A percentile compares a stretch with the other conserved stretches of the same genome.
Conservation (phyloP, 176 grass and related monocot genomes). For the Lolium rigidum region DNA sequence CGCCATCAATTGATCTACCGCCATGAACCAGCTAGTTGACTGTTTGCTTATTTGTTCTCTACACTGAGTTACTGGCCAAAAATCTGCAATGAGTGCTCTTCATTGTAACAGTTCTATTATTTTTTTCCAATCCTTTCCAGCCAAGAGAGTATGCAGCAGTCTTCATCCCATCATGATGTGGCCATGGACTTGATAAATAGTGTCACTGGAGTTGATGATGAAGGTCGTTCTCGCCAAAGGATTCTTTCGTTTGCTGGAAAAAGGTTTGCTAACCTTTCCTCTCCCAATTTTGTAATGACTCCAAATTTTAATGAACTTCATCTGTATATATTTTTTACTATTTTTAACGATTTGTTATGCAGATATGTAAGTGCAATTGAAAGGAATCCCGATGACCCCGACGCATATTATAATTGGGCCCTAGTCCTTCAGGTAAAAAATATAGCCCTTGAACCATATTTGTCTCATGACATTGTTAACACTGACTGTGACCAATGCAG, state of each 20-base stretch:
- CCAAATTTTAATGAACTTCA: neutral
- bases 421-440: conserved; percentile 89
- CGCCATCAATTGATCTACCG: neutral
- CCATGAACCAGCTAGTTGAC: neutral
- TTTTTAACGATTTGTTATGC: conserved; percentile 40
- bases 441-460: conserved; percentile 20
- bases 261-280: conserved; percentile 57
- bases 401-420: conserved; percentile 99
- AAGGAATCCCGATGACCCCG: conserved; percentile 93
- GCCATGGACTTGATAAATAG: conserved; percentile 94
- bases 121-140: conserved; percentile 53
- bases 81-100: conserved; percentile 23
- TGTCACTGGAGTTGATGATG: conserved; percentile 94
- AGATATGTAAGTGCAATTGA: conserved; percentile 97
- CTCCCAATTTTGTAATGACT: conserved; percentile 15
- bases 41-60: neutral
- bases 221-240: conserved; percentile 91
- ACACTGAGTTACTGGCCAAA: neutral
- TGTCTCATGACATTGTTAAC: conserved; percentile 2
- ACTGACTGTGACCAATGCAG: conserved; percentile 20
- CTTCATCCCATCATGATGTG: conserved; percentile 77
- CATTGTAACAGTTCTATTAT: conserved; percentile 20
- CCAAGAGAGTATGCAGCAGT: conserved; percentile 61
- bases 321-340: conserved; percentile 25
- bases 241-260: conserved; percentile 99